A percentile compares a stretch with the other conserved stretches of the same genome.
These are phyloP conservation scores for Podaxis sp. DNA, from an alignment of 768 basidiomycete species.

Conservation along the genomic window DNA sequence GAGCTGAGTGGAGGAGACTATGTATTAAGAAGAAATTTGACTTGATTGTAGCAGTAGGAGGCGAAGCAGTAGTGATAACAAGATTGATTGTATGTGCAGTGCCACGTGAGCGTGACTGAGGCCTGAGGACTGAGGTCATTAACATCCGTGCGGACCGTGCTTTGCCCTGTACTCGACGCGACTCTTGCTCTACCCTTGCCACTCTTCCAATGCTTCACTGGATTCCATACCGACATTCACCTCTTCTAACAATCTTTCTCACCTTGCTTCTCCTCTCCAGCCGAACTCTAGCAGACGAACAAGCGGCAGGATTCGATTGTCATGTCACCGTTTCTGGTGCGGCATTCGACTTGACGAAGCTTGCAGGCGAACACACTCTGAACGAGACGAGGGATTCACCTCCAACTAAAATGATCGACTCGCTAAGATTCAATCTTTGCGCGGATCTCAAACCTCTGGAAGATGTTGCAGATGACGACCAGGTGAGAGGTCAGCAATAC, in stretches of 20 bases:
- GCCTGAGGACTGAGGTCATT: slow-evolving; percentile 5
- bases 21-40: neutral
- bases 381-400: slow-evolving; percentile 55
- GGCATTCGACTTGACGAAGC: slow-evolving; percentile 59
- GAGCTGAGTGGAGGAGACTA: slow-evolving; percentile 8
- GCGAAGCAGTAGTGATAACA: neutral
- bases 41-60: neutral
- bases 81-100: neutral
- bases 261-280: slow-evolving; percentile 17
- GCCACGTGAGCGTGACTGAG: slow-evolving; percentile 10
- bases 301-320: slow-evolving; percentile 52
- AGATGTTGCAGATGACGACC: slow-evolving; percentile 53
- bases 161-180: neutral
- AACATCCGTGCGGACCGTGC: neutral
- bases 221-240: slow-evolving; percentile 8
- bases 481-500: slow-evolving; percentile 46
- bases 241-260: slow-evolving; percentile 15
- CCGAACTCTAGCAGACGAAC: slow-evolving; percentile 33
- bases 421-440: slow-evolving; percentile 68
- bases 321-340: slow-evolving; percentile 34
- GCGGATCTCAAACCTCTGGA: slow-evolving; percentile 48
- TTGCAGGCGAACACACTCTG: slow-evolving; percentile 51
- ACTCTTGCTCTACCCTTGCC: neutral
- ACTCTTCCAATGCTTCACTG: slow-evolving; percentile 4
- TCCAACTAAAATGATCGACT: slow-evolving; percentile 61